Conservation (phyloP, 352 stramenopile genomes). For the Phytophthora pisi region DNA sequence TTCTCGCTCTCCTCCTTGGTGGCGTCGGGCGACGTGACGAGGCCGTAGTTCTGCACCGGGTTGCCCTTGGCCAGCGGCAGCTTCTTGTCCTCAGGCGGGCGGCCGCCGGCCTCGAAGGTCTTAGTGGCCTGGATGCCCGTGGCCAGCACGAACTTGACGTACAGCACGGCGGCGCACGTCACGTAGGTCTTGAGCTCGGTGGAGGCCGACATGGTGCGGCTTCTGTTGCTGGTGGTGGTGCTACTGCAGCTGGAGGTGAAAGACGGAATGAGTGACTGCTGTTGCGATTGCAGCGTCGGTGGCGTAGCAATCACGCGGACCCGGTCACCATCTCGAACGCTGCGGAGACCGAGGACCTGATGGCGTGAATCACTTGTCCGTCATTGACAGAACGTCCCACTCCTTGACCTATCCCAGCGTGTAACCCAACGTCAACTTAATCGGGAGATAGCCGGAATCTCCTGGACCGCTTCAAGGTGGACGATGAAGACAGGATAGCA, state of each 20-base stretch:
- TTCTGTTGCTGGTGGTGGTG: conserved; percentile 11
- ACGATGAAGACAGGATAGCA: background rate
- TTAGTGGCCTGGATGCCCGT: conserved; percentile 54
- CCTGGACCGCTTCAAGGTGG: background rate
- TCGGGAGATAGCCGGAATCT: conserved; percentile 10
- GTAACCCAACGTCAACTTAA: conserved; percentile 16
- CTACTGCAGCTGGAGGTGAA: conserved; percentile 1
- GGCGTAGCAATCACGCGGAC: conserved; percentile 9
- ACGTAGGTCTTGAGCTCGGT: conserved; percentile 60
- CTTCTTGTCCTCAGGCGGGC: conserved; percentile 56
- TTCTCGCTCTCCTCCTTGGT: conserved; percentile 33
- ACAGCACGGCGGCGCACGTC: conserved; percentile 56
- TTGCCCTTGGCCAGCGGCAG: conserved; percentile 48
- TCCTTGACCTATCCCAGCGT: conserved; percentile 4
- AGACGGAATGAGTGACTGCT: conserved; percentile 15
- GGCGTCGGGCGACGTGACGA: conserved; percentile 27
- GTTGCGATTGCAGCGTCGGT: background rate
- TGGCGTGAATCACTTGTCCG: conserved; percentile 27
- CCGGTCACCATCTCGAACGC: conserved; percentile 13
- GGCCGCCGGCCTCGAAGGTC: conserved; percentile 51
- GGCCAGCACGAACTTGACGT: conserved; percentile 68
- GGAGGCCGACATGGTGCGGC: conserved; percentile 23
- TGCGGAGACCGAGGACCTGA: conserved; percentile 16
- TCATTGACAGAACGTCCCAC: conserved; percentile 16
- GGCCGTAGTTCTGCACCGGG: conserved; percentile 47